A percentile compares a stretch with the other conserved stretches of the same genome.
These are phyloP conservation scores for Allium sativum DNA, from an alignment of 106 monocot species.

Conservation along the genomic window DNA sequence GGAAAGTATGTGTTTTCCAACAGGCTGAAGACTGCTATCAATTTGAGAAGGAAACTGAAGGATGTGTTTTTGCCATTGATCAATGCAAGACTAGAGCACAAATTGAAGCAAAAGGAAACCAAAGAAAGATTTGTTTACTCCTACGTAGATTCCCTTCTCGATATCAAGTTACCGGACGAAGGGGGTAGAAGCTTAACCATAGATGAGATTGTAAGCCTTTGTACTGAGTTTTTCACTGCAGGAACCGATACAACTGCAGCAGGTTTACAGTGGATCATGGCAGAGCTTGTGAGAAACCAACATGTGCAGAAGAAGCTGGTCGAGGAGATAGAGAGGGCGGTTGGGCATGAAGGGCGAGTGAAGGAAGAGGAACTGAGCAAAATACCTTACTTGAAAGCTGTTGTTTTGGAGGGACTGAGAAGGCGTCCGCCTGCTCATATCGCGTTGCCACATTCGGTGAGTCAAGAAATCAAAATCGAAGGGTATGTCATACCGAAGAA, in stretches of 20 bases:
- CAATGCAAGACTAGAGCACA: neutral
- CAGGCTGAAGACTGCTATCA: neutral
- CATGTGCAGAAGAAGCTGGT: slow-evolving; percentile 1
- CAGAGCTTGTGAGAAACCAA: slow-evolving; percentile 17
- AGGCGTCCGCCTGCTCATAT: slow-evolving; percentile 34
- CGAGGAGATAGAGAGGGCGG: slow-evolving; percentile 1
- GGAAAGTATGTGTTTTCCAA: neutral
- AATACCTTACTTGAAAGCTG: slow-evolving; percentile 34
- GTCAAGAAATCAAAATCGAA: slow-evolving; percentile 17
- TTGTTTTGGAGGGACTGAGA: slow-evolving; percentile 24
- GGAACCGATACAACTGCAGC: slow-evolving; percentile 22
- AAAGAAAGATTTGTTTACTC: slow-evolving; percentile 6
- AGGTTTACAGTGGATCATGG: slow-evolving; percentile 26
- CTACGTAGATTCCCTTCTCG: slow-evolving; percentile 15
- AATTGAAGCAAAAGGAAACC: neutral
- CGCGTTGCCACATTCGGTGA: slow-evolving; percentile 15
- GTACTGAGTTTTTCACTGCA: slow-evolving; percentile 23
- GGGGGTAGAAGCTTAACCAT: slow-evolving; percentile 16
- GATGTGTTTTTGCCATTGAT: slow-evolving; percentile 7
- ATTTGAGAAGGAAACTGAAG: neutral
- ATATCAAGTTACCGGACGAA: slow-evolving; percentile 12
- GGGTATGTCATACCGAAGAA: slow-evolving; percentile 28
- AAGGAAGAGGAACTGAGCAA: slow-evolving; percentile 21
- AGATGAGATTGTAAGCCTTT: slow-evolving; percentile 26
- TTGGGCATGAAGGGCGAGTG: neutral